phyloP scores from a whole-genome alignment of 805 yeast genomes.

The Saccharomycopsis microspora region DNA sequence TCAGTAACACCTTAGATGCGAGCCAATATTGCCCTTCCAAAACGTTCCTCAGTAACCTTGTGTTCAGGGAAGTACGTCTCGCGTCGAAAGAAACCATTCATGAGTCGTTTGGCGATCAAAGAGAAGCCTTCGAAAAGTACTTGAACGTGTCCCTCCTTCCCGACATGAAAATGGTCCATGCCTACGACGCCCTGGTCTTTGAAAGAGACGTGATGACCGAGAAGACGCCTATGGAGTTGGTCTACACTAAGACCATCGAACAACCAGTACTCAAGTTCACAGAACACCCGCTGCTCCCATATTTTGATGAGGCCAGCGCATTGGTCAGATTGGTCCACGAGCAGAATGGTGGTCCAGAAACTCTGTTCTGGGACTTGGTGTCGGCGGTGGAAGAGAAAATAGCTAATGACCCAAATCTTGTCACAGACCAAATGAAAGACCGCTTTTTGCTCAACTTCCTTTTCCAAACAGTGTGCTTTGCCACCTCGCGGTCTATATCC shows the following conservation, averaged over 20 bases:
- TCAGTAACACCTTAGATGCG: constrained; percentile 33
- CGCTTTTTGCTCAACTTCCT: constrained; percentile 47
- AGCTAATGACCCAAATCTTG: constrained; percentile 11
- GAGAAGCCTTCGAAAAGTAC: constrained; percentile 40
- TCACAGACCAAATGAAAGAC: constrained; percentile 22
- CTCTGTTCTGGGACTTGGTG: constrained; percentile 23
- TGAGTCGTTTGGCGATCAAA: constrained; percentile 41
- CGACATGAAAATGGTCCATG: constrained; percentile 23
- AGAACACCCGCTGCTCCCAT: constrained; percentile 22
- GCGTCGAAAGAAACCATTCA: constrained; percentile 65
- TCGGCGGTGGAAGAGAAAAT: constrained; percentile 22
- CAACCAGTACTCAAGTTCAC: constrained; percentile 20
- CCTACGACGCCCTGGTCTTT: constrained; percentile 27
- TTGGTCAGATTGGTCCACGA: constrained; percentile 18
- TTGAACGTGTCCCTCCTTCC: constrained; percentile 32
- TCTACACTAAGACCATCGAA: constrained; percentile 18
- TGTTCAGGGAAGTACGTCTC: constrained; percentile 74
- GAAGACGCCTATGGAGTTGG: constrained; percentile 1
- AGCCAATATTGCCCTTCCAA: constrained; percentile 59
- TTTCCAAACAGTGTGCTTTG: constrained; percentile 62
- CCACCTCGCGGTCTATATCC: constrained; percentile 82
- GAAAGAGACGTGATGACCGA: constrained; percentile 18
- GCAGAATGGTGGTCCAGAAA: constrained; percentile 18
- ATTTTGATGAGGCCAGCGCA: constrained; percentile 25
- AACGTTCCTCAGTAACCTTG: constrained; percentile 63